Evolutionary conservation across 2,329 filamentous ascomycete species (phyloP).

Genomic region (Leptoxyphium fumago): DNA sequence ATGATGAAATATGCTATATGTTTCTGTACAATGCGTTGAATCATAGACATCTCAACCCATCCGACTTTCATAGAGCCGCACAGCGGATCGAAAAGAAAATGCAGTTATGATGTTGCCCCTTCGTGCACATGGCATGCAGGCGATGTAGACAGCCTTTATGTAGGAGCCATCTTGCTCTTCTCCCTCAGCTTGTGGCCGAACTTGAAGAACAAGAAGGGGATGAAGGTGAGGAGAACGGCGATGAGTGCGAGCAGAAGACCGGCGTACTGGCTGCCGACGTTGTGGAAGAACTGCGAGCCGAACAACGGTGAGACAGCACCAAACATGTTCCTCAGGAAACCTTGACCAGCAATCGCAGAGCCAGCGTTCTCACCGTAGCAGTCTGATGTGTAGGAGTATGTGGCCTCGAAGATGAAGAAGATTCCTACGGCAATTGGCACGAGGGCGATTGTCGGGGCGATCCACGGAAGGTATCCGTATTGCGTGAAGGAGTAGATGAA

Average conservation of each 20-base stretch:
- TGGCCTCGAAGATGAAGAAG: conserved; percentile 35
- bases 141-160: background rate
- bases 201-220: conserved; percentile 32
- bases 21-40: no score
- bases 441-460: conserved; percentile 34
- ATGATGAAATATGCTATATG: no score
- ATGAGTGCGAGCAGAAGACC: conserved; percentile 36
- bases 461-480: conserved; percentile 34
- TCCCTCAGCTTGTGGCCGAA: conserved; percentile 25
- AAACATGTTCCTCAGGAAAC: conserved; percentile 38
- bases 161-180: conserved; percentile 24
- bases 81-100: no score
- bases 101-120: no score
- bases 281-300: conserved; percentile 38
- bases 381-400: conserved; percentile 38
- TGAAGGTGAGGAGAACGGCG: conserved; percentile 27
- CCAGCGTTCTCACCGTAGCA: conserved; percentile 35
- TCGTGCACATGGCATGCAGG: no score
- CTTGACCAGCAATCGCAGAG: conserved; percentile 35
- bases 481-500: conserved; percentile 42
- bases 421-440: conserved; percentile 38
- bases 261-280: conserved; percentile 38
- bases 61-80: no score
- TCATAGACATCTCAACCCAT: no score
- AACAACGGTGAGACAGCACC: conserved; percentile 39